Evolutionary conservation across 305 asterid species (phyloP), one percentile per base, ranked within the genome.

Genomic region (Striga hermonthica): DNA sequence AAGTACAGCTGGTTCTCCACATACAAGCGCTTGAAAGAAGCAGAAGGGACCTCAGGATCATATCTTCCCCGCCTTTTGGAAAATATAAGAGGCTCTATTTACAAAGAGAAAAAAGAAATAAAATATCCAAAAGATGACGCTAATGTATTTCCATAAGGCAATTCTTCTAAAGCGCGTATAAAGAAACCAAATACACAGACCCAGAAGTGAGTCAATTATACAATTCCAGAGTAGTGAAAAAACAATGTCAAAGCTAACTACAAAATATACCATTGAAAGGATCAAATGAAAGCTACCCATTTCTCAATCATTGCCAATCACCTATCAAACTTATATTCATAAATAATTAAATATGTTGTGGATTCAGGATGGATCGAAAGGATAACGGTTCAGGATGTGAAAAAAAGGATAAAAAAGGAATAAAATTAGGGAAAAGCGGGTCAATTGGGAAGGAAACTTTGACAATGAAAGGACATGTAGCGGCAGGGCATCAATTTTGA

Each of bases 1-100:
- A 94, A 74, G 78, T 88, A 81, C 56, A 98, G 98, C 81, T 75
- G 79, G 69, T 94, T 91, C 85, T 94, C 95, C 71, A 94, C 88
- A 79, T 83, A 91, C 77, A 85, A 74, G 69, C 95, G 97, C 83
- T 94, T 94, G 58, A 81, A 63, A 13, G 89, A 81, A 68, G 90
- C 95, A 72, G 93, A 93, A 57, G 86, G 86, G 64, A 79, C 85
- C 78, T 86, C 95, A 62, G 90, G 86, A 77, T 83, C 96, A 62
- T 84, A 78, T 67, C 85, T 79, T 75, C 86, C 95, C 69, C 89
- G 81, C 79, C 88, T 86, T 76, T 79, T 90, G 72, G 71, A 66
- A 74, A 78, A 78, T 75, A 77, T 76, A 60, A 81, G 85, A 62
- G 95, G 95, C 80, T 91, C 99, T 94, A 76, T 45, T 65, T 59